Evolutionary conservation across 192 early-diverging fungal species (phyloP), one percentile per base, ranked within the genome.

Genomic region (Chytriomyces sp.): DNA sequence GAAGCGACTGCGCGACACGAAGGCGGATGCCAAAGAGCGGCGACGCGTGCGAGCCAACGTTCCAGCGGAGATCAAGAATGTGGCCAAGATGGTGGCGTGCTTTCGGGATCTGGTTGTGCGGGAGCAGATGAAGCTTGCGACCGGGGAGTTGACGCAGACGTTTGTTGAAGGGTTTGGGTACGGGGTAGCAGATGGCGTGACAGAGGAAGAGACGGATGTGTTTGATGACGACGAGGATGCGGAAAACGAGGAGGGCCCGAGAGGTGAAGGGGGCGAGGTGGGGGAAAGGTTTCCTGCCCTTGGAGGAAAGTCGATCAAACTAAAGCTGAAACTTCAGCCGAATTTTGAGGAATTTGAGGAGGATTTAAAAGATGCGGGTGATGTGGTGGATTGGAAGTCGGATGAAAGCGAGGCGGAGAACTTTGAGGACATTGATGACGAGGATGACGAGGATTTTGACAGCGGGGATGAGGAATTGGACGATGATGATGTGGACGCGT

Each of bases 31-130:
- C 64, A 59, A 74, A 72, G 69, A 40, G 52, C 52, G 34, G 52
- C 73, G 61, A 39, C 72, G 26, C 58, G 63, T 33, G 76, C 72
- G 65, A 61, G 69, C 22, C 74, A 79, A 19, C 52, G 75, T 85
- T 25, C 83, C 83, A 7, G 30, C 31, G 17, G 75, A 68, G 17
- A 74, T 85, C 39, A 80, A 78, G 39, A 80, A 85, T 59, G 74
- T 80, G 37, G 58, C 41, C 10, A 72, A 76, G 63, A 39, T 85
- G 62, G 62, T 83, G 6, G 62, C 56, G 52, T 64, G 52, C 33
- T 73, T 84, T 28, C 17, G 30, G 25, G 37, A 39, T 34, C 36
- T 49, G 44, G 44, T 49, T 49, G 44, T 49, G 22, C 14, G 22
- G 44, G 44, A 49, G 22, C 44, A 49, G 44, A 3, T 49, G 44